phyloP scores from a whole-genome alignment of 2,329 filamentous ascomycete species.

The Chaetoscypha palmicola region DNA sequence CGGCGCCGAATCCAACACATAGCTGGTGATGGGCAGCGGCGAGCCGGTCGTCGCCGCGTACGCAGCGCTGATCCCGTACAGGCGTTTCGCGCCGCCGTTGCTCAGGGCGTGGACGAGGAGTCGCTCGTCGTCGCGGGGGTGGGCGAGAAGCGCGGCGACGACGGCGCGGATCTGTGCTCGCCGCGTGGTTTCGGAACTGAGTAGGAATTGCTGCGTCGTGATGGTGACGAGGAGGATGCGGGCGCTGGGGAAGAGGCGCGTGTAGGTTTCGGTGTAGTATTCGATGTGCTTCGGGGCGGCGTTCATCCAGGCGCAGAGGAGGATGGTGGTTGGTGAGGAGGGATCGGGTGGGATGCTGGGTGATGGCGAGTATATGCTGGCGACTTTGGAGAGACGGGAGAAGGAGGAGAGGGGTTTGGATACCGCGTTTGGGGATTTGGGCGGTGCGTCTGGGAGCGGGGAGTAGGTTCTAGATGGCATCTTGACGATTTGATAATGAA shows the following conservation, averaged over 20 bases:
- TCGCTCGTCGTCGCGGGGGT: slow-evolving; percentile 22
- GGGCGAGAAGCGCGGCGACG: slow-evolving; percentile 16
- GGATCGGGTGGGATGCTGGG: not conserved
- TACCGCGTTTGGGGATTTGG: slow-evolving; percentile 33
- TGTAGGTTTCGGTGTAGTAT: slow-evolving; percentile 49
- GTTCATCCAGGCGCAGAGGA: slow-evolving; percentile 54
- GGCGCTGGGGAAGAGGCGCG: slow-evolving; percentile 42
- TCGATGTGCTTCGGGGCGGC: slow-evolving; percentile 45
- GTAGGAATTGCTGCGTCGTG: slow-evolving; percentile 39
- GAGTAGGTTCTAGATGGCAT: not conserved
- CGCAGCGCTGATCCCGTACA: slow-evolving; percentile 15
- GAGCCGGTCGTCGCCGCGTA: slow-evolving; percentile 14
- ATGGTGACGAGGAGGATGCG: slow-evolving; percentile 45
- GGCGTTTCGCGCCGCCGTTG: slow-evolving; percentile 45
- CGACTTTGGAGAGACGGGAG: slow-evolving; percentile 18
- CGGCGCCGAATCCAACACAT: slow-evolving; percentile 22
- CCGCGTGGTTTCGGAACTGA: slow-evolving; percentile 26
- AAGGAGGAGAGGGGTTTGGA: slow-evolving; percentile 38
- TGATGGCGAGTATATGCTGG: slow-evolving; percentile 18
- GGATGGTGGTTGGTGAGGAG: slow-evolving; percentile 33
- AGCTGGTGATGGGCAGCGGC: slow-evolving; percentile 12
- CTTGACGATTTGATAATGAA: too few species aligned
- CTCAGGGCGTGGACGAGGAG: slow-evolving; percentile 50
- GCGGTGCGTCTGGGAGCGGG: not conserved
- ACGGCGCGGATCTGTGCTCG: slow-evolving; percentile 30